Percentiles rank a stretch among this genome's conserved stretches.
Evolutionary conservation across 805 yeast species (phyloP).

Genomic region (Saturnispora besseyi): DNA sequence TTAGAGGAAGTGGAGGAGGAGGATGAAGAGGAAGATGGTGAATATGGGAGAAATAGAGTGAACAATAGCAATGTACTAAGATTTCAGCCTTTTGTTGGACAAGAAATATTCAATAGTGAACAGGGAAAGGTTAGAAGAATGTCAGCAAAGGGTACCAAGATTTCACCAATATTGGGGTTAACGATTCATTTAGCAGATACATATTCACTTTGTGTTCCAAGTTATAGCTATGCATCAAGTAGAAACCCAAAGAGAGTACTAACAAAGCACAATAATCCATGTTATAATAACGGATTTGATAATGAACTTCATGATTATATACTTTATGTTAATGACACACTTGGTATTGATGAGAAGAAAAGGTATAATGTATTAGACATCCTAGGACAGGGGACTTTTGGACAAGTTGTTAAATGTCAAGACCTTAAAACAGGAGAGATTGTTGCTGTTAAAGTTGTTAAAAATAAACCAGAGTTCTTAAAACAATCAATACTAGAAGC

Average conservation of each 20-base stretch:
- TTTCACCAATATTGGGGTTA: conserved; percentile 75
- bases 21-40: background rate
- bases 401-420: conserved; percentile 95
- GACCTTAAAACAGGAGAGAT: conserved; percentile 65
- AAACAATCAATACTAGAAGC: conserved; percentile 92
- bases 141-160: conserved; percentile 45
- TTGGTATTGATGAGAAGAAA: conserved; percentile 78
- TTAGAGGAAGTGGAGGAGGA: background rate
- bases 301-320: conserved; percentile 87
- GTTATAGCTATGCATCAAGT: conserved; percentile 70
- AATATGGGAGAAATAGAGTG: background rate
- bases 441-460: conserved; percentile 90
- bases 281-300: conserved; percentile 73
- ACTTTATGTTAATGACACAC: conserved; percentile 84
- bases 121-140: conserved; percentile 39
- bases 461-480: conserved; percentile 82
- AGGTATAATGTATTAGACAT: conserved; percentile 85
- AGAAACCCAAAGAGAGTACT: conserved; percentile 87
- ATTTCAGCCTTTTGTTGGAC: conserved; percentile 1
- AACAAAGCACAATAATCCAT: conserved; percentile 86
- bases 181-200: conserved; percentile 72
- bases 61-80: background rate
- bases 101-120: background rate
- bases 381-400: conserved; percentile 95
- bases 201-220: conserved; percentile 77